These are phyloP conservation scores for Nakaseomyces bracarensis DNA, from an alignment of 1,139 yeast genomes.

Conservation along the genomic window DNA sequence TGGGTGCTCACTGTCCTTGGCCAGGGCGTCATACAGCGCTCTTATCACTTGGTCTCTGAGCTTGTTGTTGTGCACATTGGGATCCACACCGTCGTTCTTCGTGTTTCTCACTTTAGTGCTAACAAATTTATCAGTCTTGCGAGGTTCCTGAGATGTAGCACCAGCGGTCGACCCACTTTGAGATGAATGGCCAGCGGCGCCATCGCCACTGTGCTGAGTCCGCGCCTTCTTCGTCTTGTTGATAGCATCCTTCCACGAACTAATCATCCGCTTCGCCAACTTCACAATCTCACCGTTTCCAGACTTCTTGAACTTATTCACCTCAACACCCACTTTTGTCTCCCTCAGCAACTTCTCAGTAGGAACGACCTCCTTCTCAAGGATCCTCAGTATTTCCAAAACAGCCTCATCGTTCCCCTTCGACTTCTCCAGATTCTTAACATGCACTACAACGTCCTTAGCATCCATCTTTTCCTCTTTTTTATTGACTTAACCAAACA, in stretches of 20 bases:
- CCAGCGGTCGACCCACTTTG: slow-evolving; percentile 12
- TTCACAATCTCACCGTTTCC: slow-evolving; percentile 55
- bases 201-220: slow-evolving; percentile 18
- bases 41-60: slow-evolving; percentile 79
- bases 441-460: slow-evolving; percentile 63
- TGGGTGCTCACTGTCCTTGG: slow-evolving; percentile 59
- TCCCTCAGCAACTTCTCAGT: slow-evolving; percentile 78
- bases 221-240: slow-evolving; percentile 55
- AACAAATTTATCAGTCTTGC: slow-evolving; percentile 33
- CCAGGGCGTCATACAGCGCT: slow-evolving; percentile 82
- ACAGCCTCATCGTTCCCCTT: slow-evolving; percentile 53
- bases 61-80: slow-evolving; percentile 59
- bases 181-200: slow-evolving; percentile 12
- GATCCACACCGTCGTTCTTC: slow-evolving; percentile 69
- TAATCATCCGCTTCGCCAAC: slow-evolving; percentile 73
- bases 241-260: slow-evolving; percentile 85
- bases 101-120: slow-evolving; percentile 60
- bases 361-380: slow-evolving; percentile 68
- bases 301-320: slow-evolving; percentile 75
- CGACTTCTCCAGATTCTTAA: slow-evolving; percentile 66
- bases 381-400: slow-evolving; percentile 53
- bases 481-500: neutral
- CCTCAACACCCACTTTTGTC: slow-evolving; percentile 97
- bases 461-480: slow-evolving; percentile 46
- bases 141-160: slow-evolving; percentile 24